A percentile compares a stretch with the other conserved stretches of the same genome.
Evolutionary conservation across 75 land plant species (phyloP).

Genomic region (Pinus tabuliformis): DNA sequence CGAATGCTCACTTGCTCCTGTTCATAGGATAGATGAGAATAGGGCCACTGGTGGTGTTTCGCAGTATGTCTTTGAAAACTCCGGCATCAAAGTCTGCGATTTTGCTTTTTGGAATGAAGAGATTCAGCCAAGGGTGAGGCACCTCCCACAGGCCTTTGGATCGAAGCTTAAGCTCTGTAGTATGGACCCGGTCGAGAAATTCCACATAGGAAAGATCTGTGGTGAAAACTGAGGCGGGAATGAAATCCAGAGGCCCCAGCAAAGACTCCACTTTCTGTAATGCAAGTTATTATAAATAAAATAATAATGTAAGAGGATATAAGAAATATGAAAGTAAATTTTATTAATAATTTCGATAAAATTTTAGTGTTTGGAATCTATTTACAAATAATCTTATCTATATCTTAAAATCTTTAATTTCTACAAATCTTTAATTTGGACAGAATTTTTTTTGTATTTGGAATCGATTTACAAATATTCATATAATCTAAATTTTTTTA

Average conservation of each 20-base stretch:
- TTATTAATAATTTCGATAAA: no score
- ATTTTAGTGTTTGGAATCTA: no score
- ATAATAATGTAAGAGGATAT: no score
- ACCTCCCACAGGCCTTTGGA: slow-evolving; percentile 84
- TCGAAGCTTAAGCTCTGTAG: slow-evolving; percentile 70
- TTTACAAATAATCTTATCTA: no score
- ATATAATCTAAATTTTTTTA: no score
- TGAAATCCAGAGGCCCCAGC: slow-evolving; percentile 46
- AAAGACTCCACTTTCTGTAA: slow-evolving; percentile 60
- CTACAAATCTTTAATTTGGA: no score
- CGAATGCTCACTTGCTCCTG: slow-evolving; percentile 69
- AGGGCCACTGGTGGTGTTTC: slow-evolving; percentile 67
- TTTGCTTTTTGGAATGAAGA: slow-evolving; percentile 69
- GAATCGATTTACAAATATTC: no score
- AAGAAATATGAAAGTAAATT: no score
- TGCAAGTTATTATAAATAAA: neutral
- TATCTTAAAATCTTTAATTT: no score
- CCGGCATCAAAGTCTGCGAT: slow-evolving; percentile 66
- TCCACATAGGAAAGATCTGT: slow-evolving; percentile 71
- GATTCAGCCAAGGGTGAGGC: slow-evolving; percentile 94
- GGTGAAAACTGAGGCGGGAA: slow-evolving; percentile 62
- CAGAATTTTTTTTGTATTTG: no score
- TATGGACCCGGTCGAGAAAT: slow-evolving; percentile 87
- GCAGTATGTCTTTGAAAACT: slow-evolving; percentile 71
- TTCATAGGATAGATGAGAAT: slow-evolving; percentile 89